Evolutionary conservation across 768 basidiomycete species (phyloP).

Genomic region (Tylopilus intermedius): DNA sequence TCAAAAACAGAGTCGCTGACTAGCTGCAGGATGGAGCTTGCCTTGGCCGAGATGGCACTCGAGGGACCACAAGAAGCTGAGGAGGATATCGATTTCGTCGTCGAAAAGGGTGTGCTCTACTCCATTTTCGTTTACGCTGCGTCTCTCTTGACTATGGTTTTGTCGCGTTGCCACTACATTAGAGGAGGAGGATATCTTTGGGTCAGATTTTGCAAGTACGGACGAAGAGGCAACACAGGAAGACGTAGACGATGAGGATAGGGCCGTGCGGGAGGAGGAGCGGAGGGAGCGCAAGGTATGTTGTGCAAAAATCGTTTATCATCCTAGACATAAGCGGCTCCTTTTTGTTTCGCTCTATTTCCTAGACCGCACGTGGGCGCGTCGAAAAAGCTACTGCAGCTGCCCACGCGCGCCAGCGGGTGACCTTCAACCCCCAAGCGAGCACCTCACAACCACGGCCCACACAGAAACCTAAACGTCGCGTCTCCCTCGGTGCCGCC

Average conservation of each 20-base stretch:
- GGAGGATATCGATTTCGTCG: constrained; percentile 68
- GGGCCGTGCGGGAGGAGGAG: constrained; percentile 56
- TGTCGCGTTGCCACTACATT: background rate
- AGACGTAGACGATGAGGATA: constrained; percentile 53
- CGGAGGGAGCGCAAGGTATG: constrained; percentile 33
- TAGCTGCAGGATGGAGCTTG: constrained; percentile 62
- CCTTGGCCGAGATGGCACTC: constrained; percentile 52
- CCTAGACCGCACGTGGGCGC: constrained; percentile 51
- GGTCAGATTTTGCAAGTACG: constrained; percentile 81
- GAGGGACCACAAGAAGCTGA: constrained; percentile 56
- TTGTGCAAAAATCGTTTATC: background rate
- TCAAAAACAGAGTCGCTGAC: constrained; percentile 3
- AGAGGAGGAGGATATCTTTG: constrained; percentile 83
- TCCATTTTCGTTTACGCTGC: background rate
- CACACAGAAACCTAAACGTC: constrained; percentile 34
- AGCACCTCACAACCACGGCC: constrained; percentile 28
- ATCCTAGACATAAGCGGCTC: too few relatives aligned
- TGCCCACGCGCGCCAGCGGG: constrained; percentile 62
- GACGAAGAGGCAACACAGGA: constrained; percentile 61
- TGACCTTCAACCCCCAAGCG: constrained; percentile 61
- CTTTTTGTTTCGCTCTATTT: background rate
- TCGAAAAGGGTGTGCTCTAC: constrained; percentile 50
- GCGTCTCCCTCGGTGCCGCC: constrained; percentile 50
- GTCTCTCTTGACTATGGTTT: background rate
- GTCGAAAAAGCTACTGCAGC: constrained; percentile 60